Conservation (phyloP, 2,329 filamentous ascomycete species). For the Grosmannia serpens region DNA sequence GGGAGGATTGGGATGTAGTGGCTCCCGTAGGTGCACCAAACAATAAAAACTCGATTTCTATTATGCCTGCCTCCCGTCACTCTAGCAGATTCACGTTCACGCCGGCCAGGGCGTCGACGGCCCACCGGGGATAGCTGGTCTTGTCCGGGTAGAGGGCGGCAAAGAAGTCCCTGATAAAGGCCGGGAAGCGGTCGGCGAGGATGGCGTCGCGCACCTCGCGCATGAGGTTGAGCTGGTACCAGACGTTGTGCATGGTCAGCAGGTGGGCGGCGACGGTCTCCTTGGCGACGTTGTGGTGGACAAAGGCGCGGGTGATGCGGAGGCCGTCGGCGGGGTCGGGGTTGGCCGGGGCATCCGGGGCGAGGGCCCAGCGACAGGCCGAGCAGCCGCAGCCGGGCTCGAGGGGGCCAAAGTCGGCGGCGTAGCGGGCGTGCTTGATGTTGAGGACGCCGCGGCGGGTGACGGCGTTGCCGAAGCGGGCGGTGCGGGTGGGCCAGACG, state of each 20-base stretch:
- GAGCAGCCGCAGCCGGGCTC: constrained; percentile 73
- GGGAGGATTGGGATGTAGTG: background rate
- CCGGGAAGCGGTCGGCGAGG: constrained; percentile 68
- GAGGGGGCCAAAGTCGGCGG: constrained; percentile 71
- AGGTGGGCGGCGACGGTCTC: constrained; percentile 83
- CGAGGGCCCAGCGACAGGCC: constrained; percentile 47
- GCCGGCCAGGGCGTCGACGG: constrained; percentile 60
- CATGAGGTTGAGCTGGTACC: constrained; percentile 85
- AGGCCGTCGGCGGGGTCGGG: background rate
- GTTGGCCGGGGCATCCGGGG: background rate
- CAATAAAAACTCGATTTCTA: no score
- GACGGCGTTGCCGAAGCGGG: constrained; percentile 89
- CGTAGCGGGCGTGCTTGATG: constrained; percentile 63
- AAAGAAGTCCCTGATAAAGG: constrained; percentile 72
- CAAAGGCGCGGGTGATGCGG: constrained; percentile 75
- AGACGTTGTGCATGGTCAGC: constrained; percentile 90
- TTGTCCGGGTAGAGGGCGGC: constrained; percentile 55
- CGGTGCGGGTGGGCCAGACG: constrained; percentile 94
- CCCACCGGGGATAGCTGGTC: constrained; percentile 68
- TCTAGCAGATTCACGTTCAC: constrained; percentile 64
- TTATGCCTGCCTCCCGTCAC: background rate
- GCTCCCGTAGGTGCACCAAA: background rate
- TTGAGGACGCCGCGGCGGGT: constrained; percentile 75
- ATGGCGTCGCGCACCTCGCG: constrained; percentile 62
- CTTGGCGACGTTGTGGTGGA: constrained; percentile 85